These are phyloP conservation scores for Fusarium sp. DNA, from an alignment of 2,329 filamentous ascomycete species.

Conservation along the genomic window DNA sequence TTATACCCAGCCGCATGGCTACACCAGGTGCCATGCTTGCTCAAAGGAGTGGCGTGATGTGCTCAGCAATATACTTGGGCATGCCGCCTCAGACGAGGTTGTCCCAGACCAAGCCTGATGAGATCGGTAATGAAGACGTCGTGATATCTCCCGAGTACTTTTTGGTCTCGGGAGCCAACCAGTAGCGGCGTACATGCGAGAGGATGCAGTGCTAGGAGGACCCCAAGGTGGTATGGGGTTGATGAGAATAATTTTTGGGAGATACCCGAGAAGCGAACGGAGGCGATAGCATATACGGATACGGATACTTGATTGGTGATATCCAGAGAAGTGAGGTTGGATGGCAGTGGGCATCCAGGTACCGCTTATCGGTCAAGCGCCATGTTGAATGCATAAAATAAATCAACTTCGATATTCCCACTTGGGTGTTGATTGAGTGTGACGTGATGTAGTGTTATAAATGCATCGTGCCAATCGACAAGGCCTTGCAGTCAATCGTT, in stretches of 20 bases:
- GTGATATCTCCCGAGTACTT: conserved; percentile 25
- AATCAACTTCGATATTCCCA: conserved; percentile 17
- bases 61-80: conserved; percentile 18
- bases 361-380: conserved; percentile 7
- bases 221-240: not conserved
- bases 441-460: not conserved
- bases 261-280: conserved; percentile 13
- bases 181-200: not conserved
- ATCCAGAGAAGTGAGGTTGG: conserved; percentile 6
- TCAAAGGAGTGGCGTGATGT: conserved; percentile 26
- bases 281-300: not conserved
- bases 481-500: not conserved
- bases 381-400: conserved; percentile 20
- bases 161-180: conserved; percentile 12
- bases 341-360: conserved; percentile 22
- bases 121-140: conserved; percentile 35
- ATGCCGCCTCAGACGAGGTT: conserved; percentile 30
- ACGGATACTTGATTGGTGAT: conserved; percentile 15
- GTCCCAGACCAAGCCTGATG: conserved; percentile 23
- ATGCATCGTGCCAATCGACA: not conserved
- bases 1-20: conserved; percentile 47
- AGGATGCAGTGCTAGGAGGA: conserved; percentile 4
- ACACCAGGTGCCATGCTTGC: conserved; percentile 39
- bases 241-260: conserved; percentile 4
- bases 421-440: not conserved